These are phyloP conservation scores for Grammothele lineata DNA, from an alignment of 768 basidiomycete species.

Conservation along the genomic window DNA sequence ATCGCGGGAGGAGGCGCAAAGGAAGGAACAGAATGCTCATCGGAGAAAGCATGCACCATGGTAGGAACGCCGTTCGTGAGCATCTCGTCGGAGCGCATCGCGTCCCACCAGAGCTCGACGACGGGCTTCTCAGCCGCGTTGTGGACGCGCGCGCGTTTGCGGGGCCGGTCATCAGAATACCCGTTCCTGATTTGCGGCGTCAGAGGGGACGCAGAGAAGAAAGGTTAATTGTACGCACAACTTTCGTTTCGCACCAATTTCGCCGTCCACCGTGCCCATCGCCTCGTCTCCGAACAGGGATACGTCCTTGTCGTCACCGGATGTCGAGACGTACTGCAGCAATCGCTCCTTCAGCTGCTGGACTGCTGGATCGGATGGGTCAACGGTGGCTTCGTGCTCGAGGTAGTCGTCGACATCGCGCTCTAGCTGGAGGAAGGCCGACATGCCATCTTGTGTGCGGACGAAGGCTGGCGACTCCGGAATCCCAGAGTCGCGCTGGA, in stretches of 20 bases:
- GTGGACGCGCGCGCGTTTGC: constrained; percentile 57
- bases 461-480: constrained; percentile 63
- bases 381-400: constrained; percentile 5
- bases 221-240: constrained; percentile 32
- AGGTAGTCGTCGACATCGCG: constrained; percentile 36
- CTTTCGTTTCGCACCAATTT: constrained; percentile 63
- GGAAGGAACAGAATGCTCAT: constrained; percentile 4
- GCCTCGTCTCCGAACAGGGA: constrained; percentile 24
- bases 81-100: constrained; percentile 56
- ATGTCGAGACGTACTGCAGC: constrained; percentile 15
- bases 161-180: constrained; percentile 41
- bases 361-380: constrained; percentile 1
- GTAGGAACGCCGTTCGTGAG: constrained; percentile 61
- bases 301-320: constrained; percentile 18
- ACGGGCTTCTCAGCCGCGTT: constrained; percentile 39
- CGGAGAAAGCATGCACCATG: constrained; percentile 28
- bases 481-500: constrained; percentile 48
- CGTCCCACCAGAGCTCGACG: constrained; percentile 72
- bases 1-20: constrained; percentile 19
- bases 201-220: no score
- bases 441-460: constrained; percentile 75
- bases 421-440: constrained; percentile 58
- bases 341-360: constrained; percentile 19
- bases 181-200: constrained; percentile 27
- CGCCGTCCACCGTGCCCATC: constrained; percentile 25